Evolutionary conservation across 768 basidiomycete species (phyloP).

Genomic region (Lactarius hatsudake): DNA sequence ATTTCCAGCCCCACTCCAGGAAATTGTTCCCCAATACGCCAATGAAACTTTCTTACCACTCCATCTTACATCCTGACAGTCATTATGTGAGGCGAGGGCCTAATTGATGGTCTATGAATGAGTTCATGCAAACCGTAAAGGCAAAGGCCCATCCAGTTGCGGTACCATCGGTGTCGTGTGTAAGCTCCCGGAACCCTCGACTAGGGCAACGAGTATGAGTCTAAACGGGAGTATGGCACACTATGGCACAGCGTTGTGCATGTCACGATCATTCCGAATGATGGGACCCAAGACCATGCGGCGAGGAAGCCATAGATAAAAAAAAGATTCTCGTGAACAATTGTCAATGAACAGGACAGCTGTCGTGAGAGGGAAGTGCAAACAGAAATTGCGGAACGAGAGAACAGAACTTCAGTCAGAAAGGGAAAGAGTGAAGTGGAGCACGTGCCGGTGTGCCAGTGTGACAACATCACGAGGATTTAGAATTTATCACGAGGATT

Average conservation of each 20-base stretch:
- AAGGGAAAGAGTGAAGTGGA: not conserved
- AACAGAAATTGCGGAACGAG: not conserved
- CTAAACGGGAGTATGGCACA: slow-evolving; percentile 13
- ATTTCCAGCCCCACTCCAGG: not conserved
- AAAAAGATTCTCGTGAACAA: not conserved
- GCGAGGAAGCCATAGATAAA: not conserved
- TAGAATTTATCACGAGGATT: too few relatives aligned
- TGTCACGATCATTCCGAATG: not conserved
- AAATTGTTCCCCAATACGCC: not conserved
- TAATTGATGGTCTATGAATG: not conserved
- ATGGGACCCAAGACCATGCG: not conserved
- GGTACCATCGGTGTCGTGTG: not conserved
- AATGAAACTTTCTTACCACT: not conserved
- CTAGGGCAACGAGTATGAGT: not conserved
- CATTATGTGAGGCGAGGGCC: not conserved
- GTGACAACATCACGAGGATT: not conserved
- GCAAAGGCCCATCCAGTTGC: not conserved
- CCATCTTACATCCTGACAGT: not conserved
- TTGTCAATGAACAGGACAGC: too few relatives aligned
- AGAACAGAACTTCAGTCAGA: not conserved
- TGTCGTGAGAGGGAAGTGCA: not conserved
- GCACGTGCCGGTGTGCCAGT: not conserved
- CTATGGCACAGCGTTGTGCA: not conserved
- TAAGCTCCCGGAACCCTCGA: not conserved
- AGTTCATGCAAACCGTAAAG: not conserved